phyloP scores from a whole-genome alignment of 2,329 filamentous ascomycete genomes.

The Colletotrichum limetticola region DNA sequence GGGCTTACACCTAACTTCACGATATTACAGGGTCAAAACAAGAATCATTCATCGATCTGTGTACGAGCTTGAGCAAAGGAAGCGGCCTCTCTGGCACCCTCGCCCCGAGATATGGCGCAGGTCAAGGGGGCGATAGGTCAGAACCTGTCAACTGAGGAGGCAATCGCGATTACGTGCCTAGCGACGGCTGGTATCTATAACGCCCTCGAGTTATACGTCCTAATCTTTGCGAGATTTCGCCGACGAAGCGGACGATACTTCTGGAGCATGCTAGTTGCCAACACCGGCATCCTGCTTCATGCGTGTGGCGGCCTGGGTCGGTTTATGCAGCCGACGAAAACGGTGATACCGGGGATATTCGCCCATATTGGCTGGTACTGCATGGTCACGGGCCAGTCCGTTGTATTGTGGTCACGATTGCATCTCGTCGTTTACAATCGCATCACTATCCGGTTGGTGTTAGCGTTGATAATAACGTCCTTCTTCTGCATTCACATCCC shows the following conservation, averaged over 20 bases:
- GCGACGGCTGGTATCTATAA: constrained; percentile 37
- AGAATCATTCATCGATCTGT: not conserved
- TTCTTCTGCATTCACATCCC: constrained; percentile 58
- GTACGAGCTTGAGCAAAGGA: not conserved
- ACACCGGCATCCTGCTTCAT: constrained; percentile 61
- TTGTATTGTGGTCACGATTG: constrained; percentile 55
- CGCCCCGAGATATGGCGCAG: constrained; percentile 19
- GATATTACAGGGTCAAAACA: not conserved
- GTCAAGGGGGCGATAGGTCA: constrained; percentile 23
- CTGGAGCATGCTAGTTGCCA: constrained; percentile 42
- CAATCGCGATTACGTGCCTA: constrained; percentile 17
- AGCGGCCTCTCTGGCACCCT: not conserved
- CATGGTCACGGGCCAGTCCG: constrained; percentile 62
- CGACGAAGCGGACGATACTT: constrained; percentile 41
- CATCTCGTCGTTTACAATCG: constrained; percentile 59
- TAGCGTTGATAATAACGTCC: constrained; percentile 64
- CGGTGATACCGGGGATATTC: constrained; percentile 57
- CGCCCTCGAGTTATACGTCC: constrained; percentile 39
- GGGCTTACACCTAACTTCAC: not conserved
- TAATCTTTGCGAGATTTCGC: constrained; percentile 41
- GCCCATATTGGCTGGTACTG: constrained; percentile 55
- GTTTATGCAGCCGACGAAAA: constrained; percentile 47
- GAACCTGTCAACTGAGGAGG: not conserved
- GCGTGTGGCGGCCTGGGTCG: constrained; percentile 52
- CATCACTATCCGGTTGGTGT: constrained; percentile 40